Conservation (phyloP, 164 flowering plant species). For the Sextonia rubra region DNA sequence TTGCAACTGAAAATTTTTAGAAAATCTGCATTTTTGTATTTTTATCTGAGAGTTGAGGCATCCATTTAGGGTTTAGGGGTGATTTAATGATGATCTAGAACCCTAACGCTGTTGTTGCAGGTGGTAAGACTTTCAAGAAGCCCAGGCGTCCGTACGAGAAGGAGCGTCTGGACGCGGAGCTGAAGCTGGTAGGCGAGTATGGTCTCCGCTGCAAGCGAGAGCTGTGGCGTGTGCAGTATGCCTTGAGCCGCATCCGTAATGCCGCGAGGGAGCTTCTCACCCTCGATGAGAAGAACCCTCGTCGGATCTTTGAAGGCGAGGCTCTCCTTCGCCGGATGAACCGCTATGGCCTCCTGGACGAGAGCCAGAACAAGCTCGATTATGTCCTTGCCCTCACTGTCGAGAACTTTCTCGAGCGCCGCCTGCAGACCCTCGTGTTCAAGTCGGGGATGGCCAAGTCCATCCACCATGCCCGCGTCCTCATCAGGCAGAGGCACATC, state of each 20-base stretch:
- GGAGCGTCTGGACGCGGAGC: constrained; percentile 61
- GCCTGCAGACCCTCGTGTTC: constrained; percentile 61
- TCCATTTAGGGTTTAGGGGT: too few species aligned
- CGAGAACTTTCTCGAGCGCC: constrained; percentile 67
- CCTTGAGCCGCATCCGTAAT: constrained; percentile 56
- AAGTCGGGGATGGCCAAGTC: constrained; percentile 71
- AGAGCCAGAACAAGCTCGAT: constrained; percentile 72
- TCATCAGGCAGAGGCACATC: constrained; percentile 59
- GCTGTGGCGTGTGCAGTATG: constrained; percentile 68
- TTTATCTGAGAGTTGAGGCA: too few species aligned
- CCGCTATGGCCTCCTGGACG: constrained; percentile 56
- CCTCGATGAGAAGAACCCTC: constrained; percentile 57
- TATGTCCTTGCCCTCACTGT: constrained; percentile 65
- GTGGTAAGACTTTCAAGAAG: constrained; percentile 68
- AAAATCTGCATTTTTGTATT: too few species aligned
- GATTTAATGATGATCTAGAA: too few species aligned
- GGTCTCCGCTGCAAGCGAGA: constrained; percentile 64
- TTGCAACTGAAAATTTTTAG: too few species aligned
- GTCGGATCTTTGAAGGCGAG: constrained; percentile 61
- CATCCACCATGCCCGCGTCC: constrained; percentile 63
- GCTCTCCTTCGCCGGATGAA: constrained; percentile 64
- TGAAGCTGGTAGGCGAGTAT: constrained; percentile 64
- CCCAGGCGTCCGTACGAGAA: constrained; percentile 65
- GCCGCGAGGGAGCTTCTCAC: constrained; percentile 56
- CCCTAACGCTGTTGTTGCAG: constrained; percentile 15